These are phyloP conservation scores for Flaveria bidentis DNA, from an alignment of 129 eudicot genomes.

Conservation along the genomic window DNA sequence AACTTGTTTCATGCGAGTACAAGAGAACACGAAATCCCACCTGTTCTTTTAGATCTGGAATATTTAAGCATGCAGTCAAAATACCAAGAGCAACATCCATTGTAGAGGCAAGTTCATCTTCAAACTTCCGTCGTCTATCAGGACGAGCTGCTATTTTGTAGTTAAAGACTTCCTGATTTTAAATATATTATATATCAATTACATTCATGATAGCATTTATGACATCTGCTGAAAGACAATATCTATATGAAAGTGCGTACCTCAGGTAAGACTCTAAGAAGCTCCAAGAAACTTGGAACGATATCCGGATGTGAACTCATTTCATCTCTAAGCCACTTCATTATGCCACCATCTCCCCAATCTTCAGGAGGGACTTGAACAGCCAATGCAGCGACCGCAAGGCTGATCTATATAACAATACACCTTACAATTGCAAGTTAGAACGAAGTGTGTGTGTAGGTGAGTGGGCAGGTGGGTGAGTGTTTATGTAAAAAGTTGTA, in stretches of 20 bases:
- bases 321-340: slow-evolving; percentile 85
- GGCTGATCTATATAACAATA: slow-evolving; percentile 71
- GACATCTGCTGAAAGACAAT: background rate
- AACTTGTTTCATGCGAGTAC: background rate
- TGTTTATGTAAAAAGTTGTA: background rate
- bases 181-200: too few relatives aligned
- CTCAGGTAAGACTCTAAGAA: slow-evolving; percentile 94
- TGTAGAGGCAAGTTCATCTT: slow-evolving; percentile 81
- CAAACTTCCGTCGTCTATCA: slow-evolving; percentile 88
- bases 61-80: slow-evolving; percentile 87
- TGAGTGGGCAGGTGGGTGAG: too few relatives aligned
- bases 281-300: slow-evolving; percentile 85
- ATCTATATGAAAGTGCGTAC: slow-evolving; percentile 32
- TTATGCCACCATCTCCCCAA: slow-evolving; percentile 97
- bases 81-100: slow-evolving; percentile 77
- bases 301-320: slow-evolving; percentile 77
- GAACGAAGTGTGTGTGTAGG: background rate
- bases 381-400: slow-evolving; percentile 99
- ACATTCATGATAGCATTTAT: too few relatives aligned
- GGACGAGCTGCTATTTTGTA: slow-evolving; percentile 96
- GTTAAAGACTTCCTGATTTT: slow-evolving; percentile 73
- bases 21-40: slow-evolving; percentile 29
- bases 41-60: slow-evolving; percentile 86
- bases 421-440: slow-evolving; percentile 13
- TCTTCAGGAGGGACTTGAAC: slow-evolving; percentile 94